Evolutionary conservation across 805 yeast genomes (phyloP), one percentile per base, ranked within the genome.

Genomic region (Candida silvicultrix): DNA sequence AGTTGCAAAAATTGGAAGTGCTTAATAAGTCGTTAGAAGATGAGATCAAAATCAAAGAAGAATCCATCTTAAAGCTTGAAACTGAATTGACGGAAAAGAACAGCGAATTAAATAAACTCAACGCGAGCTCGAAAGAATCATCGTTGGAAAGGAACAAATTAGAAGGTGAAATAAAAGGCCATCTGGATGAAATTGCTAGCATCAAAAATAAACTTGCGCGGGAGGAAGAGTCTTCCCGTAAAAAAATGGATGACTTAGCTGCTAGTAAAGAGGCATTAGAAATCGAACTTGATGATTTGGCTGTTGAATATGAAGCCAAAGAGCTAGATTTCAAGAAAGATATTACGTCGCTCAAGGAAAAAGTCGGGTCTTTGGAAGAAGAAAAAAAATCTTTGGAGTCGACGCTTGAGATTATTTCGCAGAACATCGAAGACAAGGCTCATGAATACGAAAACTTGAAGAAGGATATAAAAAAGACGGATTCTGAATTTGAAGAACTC

Each of bases 321-420:
- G 65, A 63, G 39, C 50, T 58, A n/a, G 60, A 56, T 5, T 44
- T 49, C 35, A 63, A 61, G 39, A 53, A 51, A 20, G 57, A 57
- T 3, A 51, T 60, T 5, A 52, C 51, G 2, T 45, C 54, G 2
- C 44, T 62, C 46, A 57, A 56, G 22, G 66, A 63, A 34, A 47
- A 48, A 25, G 51, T 58, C 35, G 58, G 57, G 12, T 59, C 62
- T 1, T 47, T 56, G 5, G 57, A 56, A 16, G 63, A 60, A 21
- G 67, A 65, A 51, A 63, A 65, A 41, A 60, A 60, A 36, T 62
- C 70, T 0, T 45, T 67, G 32, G 54, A 60, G 15, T 56, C 68
- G 1, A 59, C 67, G 0, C 43, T 67, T 10, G 62, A 61, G 34
- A 51, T 63, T 48, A 63, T 65, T 9, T 66, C 69, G 2, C 60